Evolutionary conservation across 495 filamentous ascomycete genomes (phyloP).

Genomic region (Neurospora sp.): DNA sequence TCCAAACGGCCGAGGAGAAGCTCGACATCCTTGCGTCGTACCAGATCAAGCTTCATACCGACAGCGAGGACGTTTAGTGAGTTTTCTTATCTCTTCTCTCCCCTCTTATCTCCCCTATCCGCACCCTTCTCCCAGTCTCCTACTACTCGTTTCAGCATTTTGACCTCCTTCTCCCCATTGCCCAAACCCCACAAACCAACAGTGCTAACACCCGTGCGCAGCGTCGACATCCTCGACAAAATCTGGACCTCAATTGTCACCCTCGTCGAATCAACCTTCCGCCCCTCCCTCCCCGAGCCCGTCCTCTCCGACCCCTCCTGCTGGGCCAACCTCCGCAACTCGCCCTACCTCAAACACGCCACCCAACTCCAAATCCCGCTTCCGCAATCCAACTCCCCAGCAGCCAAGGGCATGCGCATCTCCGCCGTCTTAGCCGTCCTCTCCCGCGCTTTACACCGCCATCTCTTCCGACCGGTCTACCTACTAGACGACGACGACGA

Average conservation of each 20-base stretch:
- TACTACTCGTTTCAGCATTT: not conserved
- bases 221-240: conserved; percentile 26
- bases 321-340: conserved; percentile 29
- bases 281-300: conserved; percentile 23
- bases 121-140: too few relatives aligned
- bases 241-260: conserved; percentile 30
- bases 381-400: conserved; percentile 25
- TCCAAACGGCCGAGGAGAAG: conserved; percentile 11
- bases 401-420: conserved; percentile 31
- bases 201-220: not conserved
- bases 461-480: conserved; percentile 29
- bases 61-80: conserved; percentile 25
- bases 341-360: conserved; percentile 27
- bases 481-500: conserved; percentile 25
- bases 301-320: conserved; percentile 24
- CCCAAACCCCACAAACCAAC: not conserved
- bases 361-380: conserved; percentile 24
- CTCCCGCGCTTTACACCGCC: conserved; percentile 24
- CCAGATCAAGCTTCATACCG: conserved; percentile 15
- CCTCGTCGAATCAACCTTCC: conserved; percentile 26
- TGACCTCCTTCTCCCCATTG: too few relatives aligned
- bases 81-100: not conserved
- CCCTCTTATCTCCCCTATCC: too few relatives aligned
- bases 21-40: conserved; percentile 22
- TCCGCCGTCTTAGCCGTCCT: conserved; percentile 25